phyloP scores from a whole-genome alignment of 2,329 filamentous ascomycete species.

The Ceratocystis variospora region DNA sequence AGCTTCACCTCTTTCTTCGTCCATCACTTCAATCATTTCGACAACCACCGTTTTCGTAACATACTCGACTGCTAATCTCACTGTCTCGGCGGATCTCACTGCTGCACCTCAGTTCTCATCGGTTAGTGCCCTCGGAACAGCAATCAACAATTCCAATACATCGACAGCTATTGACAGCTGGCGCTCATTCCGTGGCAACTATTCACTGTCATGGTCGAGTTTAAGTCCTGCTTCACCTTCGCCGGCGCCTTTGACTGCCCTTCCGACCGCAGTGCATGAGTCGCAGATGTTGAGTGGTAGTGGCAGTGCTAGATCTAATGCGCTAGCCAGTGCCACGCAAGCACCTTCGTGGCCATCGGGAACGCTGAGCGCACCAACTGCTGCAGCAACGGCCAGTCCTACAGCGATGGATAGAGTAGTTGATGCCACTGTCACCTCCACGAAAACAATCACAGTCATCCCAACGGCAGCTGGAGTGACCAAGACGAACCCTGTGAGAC shows the following conservation, averaged over 20 bases:
- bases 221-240: not conserved
- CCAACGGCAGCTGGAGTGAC: not conserved
- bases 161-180: not conserved
- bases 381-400: not conserved
- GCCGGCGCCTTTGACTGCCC: not conserved
- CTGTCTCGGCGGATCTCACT: not conserved
- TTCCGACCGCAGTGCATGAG: not conserved
- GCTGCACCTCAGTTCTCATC: not conserved
- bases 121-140: not conserved
- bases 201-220: conserved; percentile 10
- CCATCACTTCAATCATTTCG: not conserved
- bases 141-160: not conserved
- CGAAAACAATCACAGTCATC: not conserved
- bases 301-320: not conserved
- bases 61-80: conserved; percentile 7
- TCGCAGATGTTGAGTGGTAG: not conserved
- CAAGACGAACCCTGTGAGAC: conserved; percentile 1
- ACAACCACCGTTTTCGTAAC: conserved; percentile 11
- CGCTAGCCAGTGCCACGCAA: conserved; percentile 2
- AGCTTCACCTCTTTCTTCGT: not conserved
- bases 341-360: conserved; percentile 13
- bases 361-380: conserved; percentile 4
- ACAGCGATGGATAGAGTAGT: not conserved
- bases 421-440: not conserved
- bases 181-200: conserved; percentile 9